Evolutionary conservation across 306 rosid genomes (phyloP), one percentile per base, ranked within the genome.

Genomic region (Quercus parvula): DNA sequence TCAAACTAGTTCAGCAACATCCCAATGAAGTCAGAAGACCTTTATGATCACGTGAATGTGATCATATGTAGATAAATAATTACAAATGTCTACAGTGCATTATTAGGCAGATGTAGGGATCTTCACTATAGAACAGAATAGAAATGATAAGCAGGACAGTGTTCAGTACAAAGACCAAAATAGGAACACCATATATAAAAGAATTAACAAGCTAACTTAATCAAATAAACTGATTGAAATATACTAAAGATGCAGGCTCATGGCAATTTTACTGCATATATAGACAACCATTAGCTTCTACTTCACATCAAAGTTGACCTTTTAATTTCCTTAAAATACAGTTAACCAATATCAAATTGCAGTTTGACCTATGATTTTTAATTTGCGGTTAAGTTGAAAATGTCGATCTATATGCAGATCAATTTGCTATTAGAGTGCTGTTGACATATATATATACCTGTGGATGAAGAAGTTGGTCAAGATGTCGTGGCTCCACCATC

Each of bases 381-480:
- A 71, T 56, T 70, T 57, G 18, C 19, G 11, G 55, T 54, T 22
- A 81, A 54, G 83, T 66, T 77, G 18, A 46, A 31, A 54, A 56
- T 15, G 75, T 71, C 7, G 1, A 35, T 19, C 44, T 6, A 38
- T 35, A 38, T 38, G 44, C 44, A 38, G 44, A 49, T 18, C 63
- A 67, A 54, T 55, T 74, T 51, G 35, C 66, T 73, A 41, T n/a
- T 54, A 52, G 57, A 51, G 54, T 46, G 38, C 49, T 8, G 13
- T 67, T 18, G 51, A 33, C 71, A 75, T 63, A 68, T 77, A 38
- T 7, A 59, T 54, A 68, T 85, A 90, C 99, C 96, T 93, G 99
- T 49, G 98, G 97, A 57, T 93, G 98, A 80, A 96, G 98, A 71
- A 96, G 96, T 81, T 96, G 99, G 82, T 93, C 98, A 56, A 96